Percentiles rank a stretch among this genome's conserved stretches.
Evolutionary conservation across 129 eudicot species (phyloP).

Genomic region (Helichrysum umbraculigerum): DNA sequence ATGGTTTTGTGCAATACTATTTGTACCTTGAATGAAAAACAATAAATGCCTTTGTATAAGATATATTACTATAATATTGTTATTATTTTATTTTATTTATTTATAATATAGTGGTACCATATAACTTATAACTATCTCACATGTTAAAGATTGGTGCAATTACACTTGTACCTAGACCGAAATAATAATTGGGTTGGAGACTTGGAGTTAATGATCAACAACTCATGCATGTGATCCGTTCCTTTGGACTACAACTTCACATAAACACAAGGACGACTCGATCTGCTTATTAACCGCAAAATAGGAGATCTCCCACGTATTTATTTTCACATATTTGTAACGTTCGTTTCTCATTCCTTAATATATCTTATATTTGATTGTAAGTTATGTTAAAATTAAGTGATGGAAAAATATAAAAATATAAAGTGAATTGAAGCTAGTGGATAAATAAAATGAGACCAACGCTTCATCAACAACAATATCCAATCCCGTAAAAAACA

Average conservation of each 20-base stretch:
- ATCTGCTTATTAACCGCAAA: background rate
- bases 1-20: too few relatives aligned
- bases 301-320: background rate
- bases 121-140: constrained; percentile 22
- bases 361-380: too few relatives aligned
- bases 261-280: background rate
- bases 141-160: constrained; percentile 12
- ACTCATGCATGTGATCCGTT: constrained; percentile 18
- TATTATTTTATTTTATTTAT: background rate
- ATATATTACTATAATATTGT: background rate
- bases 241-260: background rate
- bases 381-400: too few relatives aligned
- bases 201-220: constrained; percentile 15
- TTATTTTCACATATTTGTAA: background rate
- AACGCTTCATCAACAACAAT: too few relatives aligned
- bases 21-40: too few relatives aligned
- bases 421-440: too few relatives aligned
- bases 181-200: constrained; percentile 24
- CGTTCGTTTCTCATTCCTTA: background rate
- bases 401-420: too few relatives aligned
- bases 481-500: too few relatives aligned
- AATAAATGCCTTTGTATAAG: background rate
- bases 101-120: background rate
- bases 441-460: too few relatives aligned
- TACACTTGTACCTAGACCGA: background rate